Evolutionary conservation across 164 flowering plant genomes (phyloP).

Genomic region (Tetracentron sinense): DNA sequence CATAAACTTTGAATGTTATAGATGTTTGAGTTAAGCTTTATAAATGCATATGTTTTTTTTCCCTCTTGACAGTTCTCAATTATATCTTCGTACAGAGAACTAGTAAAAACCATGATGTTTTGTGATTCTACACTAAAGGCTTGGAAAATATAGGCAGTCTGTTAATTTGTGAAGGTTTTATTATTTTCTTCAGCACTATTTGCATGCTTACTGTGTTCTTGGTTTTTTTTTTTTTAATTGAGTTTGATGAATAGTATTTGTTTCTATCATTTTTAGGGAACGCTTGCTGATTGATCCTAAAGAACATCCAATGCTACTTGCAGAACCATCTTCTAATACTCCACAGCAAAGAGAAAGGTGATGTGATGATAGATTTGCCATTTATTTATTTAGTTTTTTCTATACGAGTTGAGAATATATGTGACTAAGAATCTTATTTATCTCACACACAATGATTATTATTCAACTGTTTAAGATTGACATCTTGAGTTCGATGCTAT

Average conservation of each 20-base stretch:
- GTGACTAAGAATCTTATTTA: too few species aligned
- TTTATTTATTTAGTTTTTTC: too few species aligned
- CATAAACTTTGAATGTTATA: too few species aligned
- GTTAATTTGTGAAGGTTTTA: background rate
- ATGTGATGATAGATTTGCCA: too few species aligned
- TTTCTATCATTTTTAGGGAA: constrained; percentile 43
- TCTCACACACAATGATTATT: too few species aligned
- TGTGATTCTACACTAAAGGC: background rate
- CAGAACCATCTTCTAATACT: constrained; percentile 83
- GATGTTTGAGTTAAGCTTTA: background rate
- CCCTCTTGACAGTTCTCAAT: too few species aligned
- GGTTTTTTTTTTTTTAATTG: too few species aligned
- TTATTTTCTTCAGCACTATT: too few species aligned
- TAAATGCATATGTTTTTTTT: background rate
- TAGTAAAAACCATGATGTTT: background rate
- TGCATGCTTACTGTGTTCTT: background rate
- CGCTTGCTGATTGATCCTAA: constrained; percentile 85
- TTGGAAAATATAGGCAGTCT: background rate
- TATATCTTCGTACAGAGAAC: background rate
- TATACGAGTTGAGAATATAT: too few species aligned
- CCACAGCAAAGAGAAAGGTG: constrained; percentile 95
- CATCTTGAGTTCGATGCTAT: too few species aligned
- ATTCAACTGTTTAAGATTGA: too few species aligned
- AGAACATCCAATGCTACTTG: constrained; percentile 97
- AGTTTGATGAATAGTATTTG: background rate